phyloP scores from a whole-genome alignment of 495 filamentous ascomycete genomes.

The Chlorociboria aeruginascens region DNA sequence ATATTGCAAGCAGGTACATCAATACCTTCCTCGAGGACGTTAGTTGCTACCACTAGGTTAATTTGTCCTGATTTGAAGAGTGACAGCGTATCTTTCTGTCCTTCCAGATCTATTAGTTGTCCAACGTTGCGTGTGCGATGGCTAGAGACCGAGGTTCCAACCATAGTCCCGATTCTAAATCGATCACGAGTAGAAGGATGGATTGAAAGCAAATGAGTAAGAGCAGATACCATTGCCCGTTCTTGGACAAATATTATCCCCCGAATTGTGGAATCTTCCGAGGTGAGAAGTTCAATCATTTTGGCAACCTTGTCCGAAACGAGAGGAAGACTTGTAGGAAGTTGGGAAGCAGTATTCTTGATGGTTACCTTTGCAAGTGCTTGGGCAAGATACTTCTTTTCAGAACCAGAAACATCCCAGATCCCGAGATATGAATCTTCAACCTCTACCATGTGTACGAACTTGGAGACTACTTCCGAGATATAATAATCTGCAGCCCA shows the following conservation, averaged over 20 bases:
- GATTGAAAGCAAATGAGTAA: conserved; percentile 51
- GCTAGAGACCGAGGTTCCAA: conserved; percentile 52
- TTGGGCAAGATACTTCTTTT: conserved; percentile 48
- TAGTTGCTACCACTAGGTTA: conserved; percentile 75
- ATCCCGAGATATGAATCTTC: conserved; percentile 17
- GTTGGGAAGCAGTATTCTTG: conserved; percentile 13
- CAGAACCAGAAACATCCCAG: conserved; percentile 20
- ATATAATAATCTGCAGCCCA: conserved; percentile 70
- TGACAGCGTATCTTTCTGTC: conserved; percentile 48
- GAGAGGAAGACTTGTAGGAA: conserved; percentile 13
- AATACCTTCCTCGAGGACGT: conserved; percentile 84
- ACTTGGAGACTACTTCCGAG: conserved; percentile 36
- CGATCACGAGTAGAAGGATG: conserved; percentile 44
- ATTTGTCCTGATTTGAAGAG: conserved; percentile 55
- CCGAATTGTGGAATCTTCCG: conserved; percentile 11
- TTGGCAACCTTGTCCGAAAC: conserved; percentile 22
- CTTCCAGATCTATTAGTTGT: conserved; percentile 44
- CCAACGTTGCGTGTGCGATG: conserved; percentile 40
- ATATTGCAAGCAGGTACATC: conserved; percentile 77
- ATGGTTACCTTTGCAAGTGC: conserved; percentile 35
- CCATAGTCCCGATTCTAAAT: conserved; percentile 53
- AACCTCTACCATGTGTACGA: conserved; percentile 25
- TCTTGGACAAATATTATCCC: conserved; percentile 75
- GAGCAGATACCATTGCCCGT: conserved; percentile 52
- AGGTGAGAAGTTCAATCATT: conserved; percentile 23